phyloP scores from a whole-genome alignment of 345 rosid genomes.

The Turnera subulata region DNA sequence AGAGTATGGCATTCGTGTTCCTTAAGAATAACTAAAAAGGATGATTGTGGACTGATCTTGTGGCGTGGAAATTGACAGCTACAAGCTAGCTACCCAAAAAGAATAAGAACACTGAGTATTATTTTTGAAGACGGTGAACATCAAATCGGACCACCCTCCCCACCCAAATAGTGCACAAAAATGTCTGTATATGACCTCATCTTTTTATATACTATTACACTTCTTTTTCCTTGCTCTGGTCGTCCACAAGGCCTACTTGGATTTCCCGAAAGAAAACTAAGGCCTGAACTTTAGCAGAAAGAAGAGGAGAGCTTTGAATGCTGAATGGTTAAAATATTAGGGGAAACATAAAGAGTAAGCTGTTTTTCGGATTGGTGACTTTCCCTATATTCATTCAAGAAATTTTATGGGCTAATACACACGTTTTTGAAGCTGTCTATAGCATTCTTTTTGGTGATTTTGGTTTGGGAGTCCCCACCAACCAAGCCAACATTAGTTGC shows the following conservation, averaged over 20 bases:
- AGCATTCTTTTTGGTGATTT: slow-evolving; percentile 16
- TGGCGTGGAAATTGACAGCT: not conserved
- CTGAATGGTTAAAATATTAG: not conserved
- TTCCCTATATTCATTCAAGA: slow-evolving; percentile 8
- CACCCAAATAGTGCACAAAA: slow-evolving; percentile 2
- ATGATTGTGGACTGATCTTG: not conserved
- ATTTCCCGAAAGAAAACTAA: not conserved
- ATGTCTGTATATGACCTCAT: slow-evolving; percentile 5
- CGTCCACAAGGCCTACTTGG: too few species aligned
- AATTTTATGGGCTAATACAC: not conserved
- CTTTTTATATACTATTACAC: not conserved
- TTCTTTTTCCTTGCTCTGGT: not conserved
- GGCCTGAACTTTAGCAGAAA: slow-evolving; percentile 7
- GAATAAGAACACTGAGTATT: not conserved
- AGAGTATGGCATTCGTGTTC: slow-evolving; percentile 10
- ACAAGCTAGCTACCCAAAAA: not conserved
- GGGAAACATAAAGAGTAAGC: slow-evolving; percentile 5
- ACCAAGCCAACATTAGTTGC: slow-evolving; percentile 59
- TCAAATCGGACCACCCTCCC: slow-evolving; percentile 25
- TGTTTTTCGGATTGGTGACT: slow-evolving; percentile 27
- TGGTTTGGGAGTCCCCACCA: slow-evolving; percentile 42
- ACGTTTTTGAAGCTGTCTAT: not conserved
- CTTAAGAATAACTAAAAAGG: slow-evolving; percentile 7
- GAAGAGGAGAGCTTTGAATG: not conserved
- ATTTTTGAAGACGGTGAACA: not conserved